Base-by-base conservation (phyloP, 257 asterid species). In the Lycium ferocissimum region DNA sequence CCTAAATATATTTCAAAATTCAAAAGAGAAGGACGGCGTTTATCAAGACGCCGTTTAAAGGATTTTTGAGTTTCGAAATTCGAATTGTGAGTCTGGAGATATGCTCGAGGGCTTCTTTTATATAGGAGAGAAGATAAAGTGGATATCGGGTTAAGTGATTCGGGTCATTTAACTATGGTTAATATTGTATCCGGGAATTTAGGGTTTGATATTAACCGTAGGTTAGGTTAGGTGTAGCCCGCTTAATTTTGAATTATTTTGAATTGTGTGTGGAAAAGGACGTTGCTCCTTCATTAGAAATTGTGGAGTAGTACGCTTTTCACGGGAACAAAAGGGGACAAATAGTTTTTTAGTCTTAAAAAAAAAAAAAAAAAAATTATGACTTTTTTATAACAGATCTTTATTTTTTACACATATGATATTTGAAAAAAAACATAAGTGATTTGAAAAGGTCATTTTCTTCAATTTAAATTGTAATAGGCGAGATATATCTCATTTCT, bases 21-120 rank as follows among this genome's bases (percentile, higher is more conserved):
- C 33, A n/a, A 3, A 18, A 4, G 38, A 67, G 47, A 65, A 14
- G 73, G 2, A 33, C 80, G 85, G 80, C 85, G 85, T 83, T 83
- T 83, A 83, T 83, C 85, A 83, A 83, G 85, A 83, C 85, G 85
- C 85, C 80, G 62, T 67, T 67, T 17, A 0, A 47, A 15, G 22
- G 1, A 49, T 12, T 18, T 43, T 18, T 43, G 81, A 49, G 26
- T 76, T 76, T 26, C 63, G 81, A 76, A 76, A 12, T 76, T 51
- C 61, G 63, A 51, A 76, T 76, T 76, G 82, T 26, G 82, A 76
- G 63, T 6, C 6, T n/a, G 0, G 57, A 0, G 13, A 0, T 12
- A 0, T 0, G 0, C 13, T 7, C 47, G 51, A 13, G 63, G 40
- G 26, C 0, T 5, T 53, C 14, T 3, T 1, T 12, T 76, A 51